Evolutionary conservation across 768 basidiomycete species (phyloP), one percentile per base, ranked within the genome.

Genomic region (Lentinus tigrinus): DNA sequence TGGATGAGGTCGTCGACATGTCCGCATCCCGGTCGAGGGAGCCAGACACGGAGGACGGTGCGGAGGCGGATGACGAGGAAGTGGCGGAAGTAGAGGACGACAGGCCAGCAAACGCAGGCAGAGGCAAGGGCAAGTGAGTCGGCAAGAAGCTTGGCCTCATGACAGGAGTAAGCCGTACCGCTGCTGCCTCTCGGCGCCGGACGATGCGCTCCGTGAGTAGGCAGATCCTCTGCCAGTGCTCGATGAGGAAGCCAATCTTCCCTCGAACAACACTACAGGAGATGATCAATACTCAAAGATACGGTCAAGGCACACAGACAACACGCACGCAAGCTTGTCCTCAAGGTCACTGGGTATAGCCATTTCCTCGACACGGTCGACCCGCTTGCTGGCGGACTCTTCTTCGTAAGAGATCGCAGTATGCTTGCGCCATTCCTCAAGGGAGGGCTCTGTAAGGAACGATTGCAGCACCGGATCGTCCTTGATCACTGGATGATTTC

Each of bases 221-320:
- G 70, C 91, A 92, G 68, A 98, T 87, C 67, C 89, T 87, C 66
- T 95, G 91, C 92, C 95, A 97, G 60, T 91, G 87, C 58, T 93
- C 93, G 57, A 98, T 89, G 39, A 96, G 76, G 2, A 84, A 77
- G 43, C 75, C 80, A n/a, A 96, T 74, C 71, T 85, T 90, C 46
- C 81, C 79, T 50, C 92, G 86, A n/a, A 95, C 82, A 40, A 83
- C 75, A 34, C 93, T 95, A n/a, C n/a, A n/a, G n/a, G 69, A 31
- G 34, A 34, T 51, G n/a, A 34, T 16, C 13, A 48, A 39, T n/a
- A 17, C 38, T 44, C 38, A 57, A 62, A 36, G 26, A 37, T 14
- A 24, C 1, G 23, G 4, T 37, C 65, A 27, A 54, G 14, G 52
- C 47, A 19, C 9, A 23, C 9, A n/a, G 13, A 19, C 0, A n/a